Evolutionary conservation across 306 rosid genomes (phyloP).

Genomic region (Citrullus colocynthis): DNA sequence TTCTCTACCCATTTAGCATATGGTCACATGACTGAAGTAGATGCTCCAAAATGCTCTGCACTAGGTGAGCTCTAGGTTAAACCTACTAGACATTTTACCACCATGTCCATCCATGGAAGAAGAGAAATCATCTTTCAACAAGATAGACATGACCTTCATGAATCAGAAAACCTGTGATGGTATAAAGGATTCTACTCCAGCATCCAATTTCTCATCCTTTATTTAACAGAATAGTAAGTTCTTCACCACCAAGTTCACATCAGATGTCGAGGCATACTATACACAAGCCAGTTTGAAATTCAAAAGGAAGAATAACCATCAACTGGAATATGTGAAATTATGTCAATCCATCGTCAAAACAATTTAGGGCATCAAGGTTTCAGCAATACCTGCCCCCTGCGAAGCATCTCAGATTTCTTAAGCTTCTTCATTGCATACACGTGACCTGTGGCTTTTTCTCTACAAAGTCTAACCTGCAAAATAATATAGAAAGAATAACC

Average conservation of each 20-base stretch:
- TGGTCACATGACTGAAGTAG: neutral
- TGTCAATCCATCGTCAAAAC: neutral
- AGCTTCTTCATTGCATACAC: constrained; percentile 92
- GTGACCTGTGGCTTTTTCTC: constrained; percentile 65
- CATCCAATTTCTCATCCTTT: neutral
- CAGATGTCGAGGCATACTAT: neutral
- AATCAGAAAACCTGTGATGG: neutral
- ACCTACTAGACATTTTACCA: neutral
- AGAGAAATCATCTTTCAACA: neutral
- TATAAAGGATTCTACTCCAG: neutral
- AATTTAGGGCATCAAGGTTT: neutral
- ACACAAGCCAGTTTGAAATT: neutral
- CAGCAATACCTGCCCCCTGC: constrained; percentile 57
- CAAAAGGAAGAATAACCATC: neutral
- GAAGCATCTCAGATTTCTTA: constrained; percentile 87
- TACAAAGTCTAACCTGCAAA: constrained; percentile 70
- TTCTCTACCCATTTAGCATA: neutral
- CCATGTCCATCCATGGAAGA: neutral
- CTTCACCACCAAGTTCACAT: neutral
- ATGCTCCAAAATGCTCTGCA: neutral
- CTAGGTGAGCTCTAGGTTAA: neutral
- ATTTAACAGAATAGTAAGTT: neutral
- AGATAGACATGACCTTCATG: neutral
- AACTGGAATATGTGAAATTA: neutral
- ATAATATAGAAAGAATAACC: neutral